Evolutionary conservation across 1,284 basidiomycete species (phyloP).

Genomic region (Clitocybe nebularis): DNA sequence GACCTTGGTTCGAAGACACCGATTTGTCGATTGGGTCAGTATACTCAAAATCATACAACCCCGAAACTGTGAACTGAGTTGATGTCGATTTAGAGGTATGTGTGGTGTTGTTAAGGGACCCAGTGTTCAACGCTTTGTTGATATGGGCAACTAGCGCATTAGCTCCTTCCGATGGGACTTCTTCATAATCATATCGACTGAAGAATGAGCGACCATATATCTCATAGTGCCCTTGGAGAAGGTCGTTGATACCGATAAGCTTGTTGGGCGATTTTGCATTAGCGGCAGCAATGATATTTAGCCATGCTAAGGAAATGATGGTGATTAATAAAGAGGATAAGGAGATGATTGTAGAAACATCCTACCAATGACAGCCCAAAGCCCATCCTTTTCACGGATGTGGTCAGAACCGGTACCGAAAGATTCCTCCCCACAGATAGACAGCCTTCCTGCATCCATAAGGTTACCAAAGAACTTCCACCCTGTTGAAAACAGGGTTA

Average conservation of each 20-base stretch:
- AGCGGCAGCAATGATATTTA: conserved; percentile 94
- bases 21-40: conserved; percentile 96
- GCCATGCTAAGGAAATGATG: conserved; percentile 66
- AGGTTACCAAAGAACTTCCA: conserved; percentile 99
- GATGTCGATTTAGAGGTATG: conserved; percentile 66
- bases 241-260: conserved; percentile 83
- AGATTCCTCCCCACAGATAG: conserved; percentile 98
- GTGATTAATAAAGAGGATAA: conserved; percentile 3
- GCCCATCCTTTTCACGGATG: conserved; percentile 98
- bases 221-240: conserved; percentile 84
- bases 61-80: conserved; percentile 76
- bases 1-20: conserved; percentile 93
- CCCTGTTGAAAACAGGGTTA: conserved; percentile 42
- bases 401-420: conserved; percentile 99
- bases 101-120: conserved; percentile 63
- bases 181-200: conserved; percentile 98
- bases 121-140: conserved; percentile 65
- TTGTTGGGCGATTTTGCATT: conserved; percentile 79
- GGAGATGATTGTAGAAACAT: conserved; percentile 8
- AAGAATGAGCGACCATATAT: conserved; percentile 98
- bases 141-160: conserved; percentile 81
- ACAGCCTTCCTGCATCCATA: conserved; percentile 96
- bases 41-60: conserved; percentile 89
- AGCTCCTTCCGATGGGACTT: conserved; percentile 90
- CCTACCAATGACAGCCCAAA: conserved; percentile 93